phyloP scores from a whole-genome alignment of 2,329 filamentous ascomycete species.

The Laburnicola sp. region DNA sequence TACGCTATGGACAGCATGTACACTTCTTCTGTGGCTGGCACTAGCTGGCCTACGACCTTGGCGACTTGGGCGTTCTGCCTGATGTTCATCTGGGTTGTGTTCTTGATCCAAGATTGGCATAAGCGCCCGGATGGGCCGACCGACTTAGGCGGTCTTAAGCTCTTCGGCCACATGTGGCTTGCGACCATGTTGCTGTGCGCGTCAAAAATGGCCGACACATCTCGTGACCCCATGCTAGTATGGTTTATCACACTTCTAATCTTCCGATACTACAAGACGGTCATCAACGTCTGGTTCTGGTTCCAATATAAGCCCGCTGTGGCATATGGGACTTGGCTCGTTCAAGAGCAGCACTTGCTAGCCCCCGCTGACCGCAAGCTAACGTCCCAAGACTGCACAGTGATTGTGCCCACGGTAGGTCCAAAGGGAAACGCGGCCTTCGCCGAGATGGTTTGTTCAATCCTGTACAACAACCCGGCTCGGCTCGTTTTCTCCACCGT shows the following conservation, averaged over 20 bases:
- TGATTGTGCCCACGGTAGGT: conserved; percentile 27
- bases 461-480: conserved; percentile 19
- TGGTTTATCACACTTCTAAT: conserved; percentile 19
- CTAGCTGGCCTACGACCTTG: too few relatives aligned
- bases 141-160: background rate
- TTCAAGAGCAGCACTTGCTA: too few relatives aligned
- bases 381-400: conserved; percentile 16
- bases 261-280: conserved; percentile 27
- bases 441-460: conserved; percentile 13
- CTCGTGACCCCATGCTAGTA: conserved; percentile 8
- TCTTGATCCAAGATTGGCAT: conserved; percentile 1
- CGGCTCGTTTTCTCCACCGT: conserved; percentile 25
- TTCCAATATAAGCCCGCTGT: conserved; percentile 17
- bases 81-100: background rate
- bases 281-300: conserved; percentile 22
- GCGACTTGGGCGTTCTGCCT: too few relatives aligned
- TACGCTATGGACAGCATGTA: too few relatives aligned
- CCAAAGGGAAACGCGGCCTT: conserved; percentile 11
- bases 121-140: conserved; percentile 1
- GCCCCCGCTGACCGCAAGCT: background rate
- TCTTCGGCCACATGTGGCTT: conserved; percentile 19
- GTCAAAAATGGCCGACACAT: background rate
- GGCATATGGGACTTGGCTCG: too few relatives aligned
- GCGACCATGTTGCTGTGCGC: conserved; percentile 9
- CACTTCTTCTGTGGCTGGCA: too few relatives aligned